Evolutionary conservation across 1,139 yeast species (phyloP).

Genomic region (Candida sanyaensis): DNA sequence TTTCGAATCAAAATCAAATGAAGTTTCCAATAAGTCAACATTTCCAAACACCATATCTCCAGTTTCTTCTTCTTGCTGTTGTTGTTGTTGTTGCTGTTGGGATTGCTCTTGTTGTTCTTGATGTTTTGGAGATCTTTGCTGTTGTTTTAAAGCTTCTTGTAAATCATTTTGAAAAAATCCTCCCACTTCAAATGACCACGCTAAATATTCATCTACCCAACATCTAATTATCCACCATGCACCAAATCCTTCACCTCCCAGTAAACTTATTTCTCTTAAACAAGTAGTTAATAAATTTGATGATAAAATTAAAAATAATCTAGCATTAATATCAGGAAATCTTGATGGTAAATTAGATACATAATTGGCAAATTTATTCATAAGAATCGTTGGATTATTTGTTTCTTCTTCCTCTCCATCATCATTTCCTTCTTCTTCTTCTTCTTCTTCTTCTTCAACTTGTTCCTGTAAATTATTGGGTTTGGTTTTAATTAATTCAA

Average conservation of each 20-base stretch:
- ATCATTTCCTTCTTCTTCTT: slow-evolving; percentile 2
- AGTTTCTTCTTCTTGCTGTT: neutral
- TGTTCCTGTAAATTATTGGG: neutral
- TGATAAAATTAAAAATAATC: slow-evolving; percentile 55
- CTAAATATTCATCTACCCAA: slow-evolving; percentile 76
- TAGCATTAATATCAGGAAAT: slow-evolving; percentile 52
- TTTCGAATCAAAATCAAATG: slow-evolving; percentile 20
- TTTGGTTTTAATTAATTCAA: slow-evolving; percentile 8
- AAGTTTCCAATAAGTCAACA: slow-evolving; percentile 30
- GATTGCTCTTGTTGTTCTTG: neutral
- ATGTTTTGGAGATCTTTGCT: neutral
- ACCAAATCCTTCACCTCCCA: slow-evolving; percentile 64
- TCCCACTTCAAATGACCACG: slow-evolving; percentile 70
- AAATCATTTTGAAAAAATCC: slow-evolving; percentile 54
- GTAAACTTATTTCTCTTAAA: slow-evolving; percentile 61
- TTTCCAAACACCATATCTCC: slow-evolving; percentile 13
- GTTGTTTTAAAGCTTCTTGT: slow-evolving; percentile 4
- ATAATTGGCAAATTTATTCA: slow-evolving; percentile 24
- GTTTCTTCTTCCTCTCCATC: slow-evolving; percentile 16
- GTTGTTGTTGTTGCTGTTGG: slow-evolving; percentile 6
- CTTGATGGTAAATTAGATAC: slow-evolving; percentile 47
- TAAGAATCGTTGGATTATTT: slow-evolving; percentile 4
- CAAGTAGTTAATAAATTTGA: slow-evolving; percentile 63
- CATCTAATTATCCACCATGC: slow-evolving; percentile 80
- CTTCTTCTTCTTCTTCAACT: slow-evolving; percentile 10